Conservation (phyloP, 768 basidiomycete species). For the Mycena olivaceomarginata region DNA sequence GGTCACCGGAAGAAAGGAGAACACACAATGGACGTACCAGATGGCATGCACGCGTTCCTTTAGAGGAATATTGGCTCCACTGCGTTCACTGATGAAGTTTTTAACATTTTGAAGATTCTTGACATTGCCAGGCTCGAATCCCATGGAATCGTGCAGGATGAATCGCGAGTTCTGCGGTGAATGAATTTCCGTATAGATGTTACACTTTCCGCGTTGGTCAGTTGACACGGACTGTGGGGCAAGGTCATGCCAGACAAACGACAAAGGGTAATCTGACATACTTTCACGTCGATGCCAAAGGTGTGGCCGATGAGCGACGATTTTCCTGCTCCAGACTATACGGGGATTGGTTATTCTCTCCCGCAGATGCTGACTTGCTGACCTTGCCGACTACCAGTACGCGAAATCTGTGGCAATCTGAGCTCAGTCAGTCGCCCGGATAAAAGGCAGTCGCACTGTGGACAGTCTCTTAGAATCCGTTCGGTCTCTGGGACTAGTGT, state of each 20-base stretch:
- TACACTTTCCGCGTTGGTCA: conserved; percentile 7
- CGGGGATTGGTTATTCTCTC: conserved; percentile 12
- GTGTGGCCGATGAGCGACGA: conserved; percentile 26
- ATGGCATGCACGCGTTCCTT: conserved; percentile 7
- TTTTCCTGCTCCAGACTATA: conserved; percentile 24
- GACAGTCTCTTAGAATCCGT: conserved; percentile 20
- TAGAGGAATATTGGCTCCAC: not conserved
- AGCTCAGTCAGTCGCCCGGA: not conserved
- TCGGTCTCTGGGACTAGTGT: conserved; percentile 9
- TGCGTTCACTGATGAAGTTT: not conserved
- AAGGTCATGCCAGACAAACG: not conserved
- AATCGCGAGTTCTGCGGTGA: conserved; percentile 19
- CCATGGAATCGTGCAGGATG: conserved; percentile 26
- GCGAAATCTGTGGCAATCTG: conserved; percentile 20
- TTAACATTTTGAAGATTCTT: not conserved
- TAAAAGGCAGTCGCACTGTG: conserved; percentile 15
- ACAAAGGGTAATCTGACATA: conserved; percentile 1
- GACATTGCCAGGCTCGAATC: conserved; percentile 10
- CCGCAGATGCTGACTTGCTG: conserved; percentile 2
- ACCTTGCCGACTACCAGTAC: conserved; percentile 29
- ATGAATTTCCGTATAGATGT: not conserved
- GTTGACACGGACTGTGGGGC: conserved; percentile 5
- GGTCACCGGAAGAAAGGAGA: not conserved
- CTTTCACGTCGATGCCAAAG: conserved; percentile 15
- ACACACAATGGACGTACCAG: not conserved